These are phyloP conservation scores for Daucus carota DNA, from an alignment of 129 eudicot genomes.

Conservation along the genomic window DNA sequence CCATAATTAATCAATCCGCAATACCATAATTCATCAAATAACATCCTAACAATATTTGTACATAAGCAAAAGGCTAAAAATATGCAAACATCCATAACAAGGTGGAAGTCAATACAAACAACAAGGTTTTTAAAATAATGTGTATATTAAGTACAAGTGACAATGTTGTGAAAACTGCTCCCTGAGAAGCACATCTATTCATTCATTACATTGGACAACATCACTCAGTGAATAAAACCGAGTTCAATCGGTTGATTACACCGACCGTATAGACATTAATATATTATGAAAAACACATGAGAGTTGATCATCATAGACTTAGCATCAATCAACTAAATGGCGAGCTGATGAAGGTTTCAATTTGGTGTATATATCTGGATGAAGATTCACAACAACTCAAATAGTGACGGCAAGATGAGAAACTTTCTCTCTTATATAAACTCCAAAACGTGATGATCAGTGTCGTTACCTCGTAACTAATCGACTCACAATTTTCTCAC, in stretches of 20 bases:
- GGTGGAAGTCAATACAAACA: neutral
- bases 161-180: slow-evolving; percentile 10
- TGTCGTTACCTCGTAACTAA: no score
- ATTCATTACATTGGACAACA: slow-evolving; percentile 1
- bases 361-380: neutral
- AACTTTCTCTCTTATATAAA: neutral
- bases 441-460: neutral
- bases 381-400: neutral
- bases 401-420: neutral
- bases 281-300: neutral
- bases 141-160: slow-evolving; percentile 15
- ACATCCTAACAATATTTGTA: no score
- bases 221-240: neutral
- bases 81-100: no score
- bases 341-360: slow-evolving; percentile 5
- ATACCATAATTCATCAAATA: no score
- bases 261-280: neutral
- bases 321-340: neutral
- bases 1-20: no score
- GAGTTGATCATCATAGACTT: neutral
- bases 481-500: no score
- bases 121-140: neutral
- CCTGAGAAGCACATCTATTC: neutral
- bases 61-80: no score
- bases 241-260: neutral